Evolutionary conservation across 257 asterid species (phyloP), one percentile per base, ranked within the genome.

Genomic region (Dorcoceras hygrometricum): DNA sequence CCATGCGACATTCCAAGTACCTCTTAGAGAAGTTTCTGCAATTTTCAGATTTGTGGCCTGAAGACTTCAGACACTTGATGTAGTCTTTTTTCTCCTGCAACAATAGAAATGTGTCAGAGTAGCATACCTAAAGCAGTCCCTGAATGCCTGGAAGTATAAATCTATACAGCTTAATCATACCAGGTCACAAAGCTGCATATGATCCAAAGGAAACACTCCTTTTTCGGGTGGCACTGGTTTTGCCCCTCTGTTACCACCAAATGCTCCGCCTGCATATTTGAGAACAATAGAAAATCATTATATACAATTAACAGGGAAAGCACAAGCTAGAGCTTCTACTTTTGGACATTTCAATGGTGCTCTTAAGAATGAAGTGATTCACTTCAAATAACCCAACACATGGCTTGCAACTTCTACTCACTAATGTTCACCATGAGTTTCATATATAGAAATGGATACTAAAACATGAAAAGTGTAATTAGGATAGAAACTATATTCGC

Each of bases 191-290:
- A 86, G 85, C 77, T 85, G 96, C 96, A 87, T 82, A 74, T 88
- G 96, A 67, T 94, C 99, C 80, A 94, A 83, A 2, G 97, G 99
- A 69, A 90, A 94, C 24, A 88, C 96, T 66, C 99, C 97, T 64
- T 94, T 94, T 66, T 94, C 97, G 0, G 96, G 97, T 16, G 97
- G 99, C 66, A 94, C 93, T 0, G 97, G 95, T 39, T 95, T 86
- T n/a, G 80, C 77, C 73, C 99, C 96, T 88, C 99, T 78, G 70
- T 90, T 94, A 65, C 99, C 97, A 62, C 97, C 99, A 79, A 94
- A 90, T 64, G 94, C 91, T 59, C 97, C 96, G 63, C 96, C 97
- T 93, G 67, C 77, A 76, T 7, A 55, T 60, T 36, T 10, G 51
- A 16, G 48, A 78, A 55, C 71, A 60, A 46, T 16, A 31, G 69